Evolutionary conservation across 2,329 filamentous ascomycete genomes (phyloP).

Genomic region (Aspergillus sp.): DNA sequence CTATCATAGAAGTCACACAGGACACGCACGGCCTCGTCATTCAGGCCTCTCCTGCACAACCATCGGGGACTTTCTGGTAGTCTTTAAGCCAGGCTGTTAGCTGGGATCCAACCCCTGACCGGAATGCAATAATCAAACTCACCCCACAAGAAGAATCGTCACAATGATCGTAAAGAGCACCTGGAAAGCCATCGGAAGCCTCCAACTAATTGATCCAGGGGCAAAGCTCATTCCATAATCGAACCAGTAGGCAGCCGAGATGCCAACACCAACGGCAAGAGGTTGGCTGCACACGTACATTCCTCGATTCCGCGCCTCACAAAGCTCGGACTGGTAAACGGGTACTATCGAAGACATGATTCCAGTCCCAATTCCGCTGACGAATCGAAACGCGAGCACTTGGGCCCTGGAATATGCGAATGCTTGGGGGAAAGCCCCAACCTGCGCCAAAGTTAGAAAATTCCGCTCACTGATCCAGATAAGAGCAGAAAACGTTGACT

Average conservation of each 20-base stretch:
- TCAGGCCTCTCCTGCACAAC: slow-evolving; percentile 44
- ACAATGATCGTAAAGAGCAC: slow-evolving; percentile 45
- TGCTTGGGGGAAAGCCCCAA: slow-evolving; percentile 40
- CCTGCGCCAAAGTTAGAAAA: slow-evolving; percentile 14
- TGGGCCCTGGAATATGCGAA: slow-evolving; percentile 31
- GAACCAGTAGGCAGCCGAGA: slow-evolving; percentile 36
- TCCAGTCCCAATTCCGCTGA: slow-evolving; percentile 54
- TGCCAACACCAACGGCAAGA: slow-evolving; percentile 39
- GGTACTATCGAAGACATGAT: slow-evolving; percentile 41
- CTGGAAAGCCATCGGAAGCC: slow-evolving; percentile 49
- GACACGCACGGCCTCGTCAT: slow-evolving; percentile 30
- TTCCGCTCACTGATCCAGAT: neutral
- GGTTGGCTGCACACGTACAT: slow-evolving; percentile 45
- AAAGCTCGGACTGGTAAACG: slow-evolving; percentile 48
- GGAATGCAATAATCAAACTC: slow-evolving; percentile 8
- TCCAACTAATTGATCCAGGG: slow-evolving; percentile 46
- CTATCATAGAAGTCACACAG: slow-evolving; percentile 30
- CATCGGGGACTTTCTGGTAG: slow-evolving; percentile 43
- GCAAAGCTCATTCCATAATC: slow-evolving; percentile 38
- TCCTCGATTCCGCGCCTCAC: slow-evolving; percentile 44
- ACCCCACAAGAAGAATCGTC: slow-evolving; percentile 37
- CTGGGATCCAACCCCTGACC: neutral
- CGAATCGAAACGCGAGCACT: slow-evolving; percentile 46
- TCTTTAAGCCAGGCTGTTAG: slow-evolving; percentile 19
- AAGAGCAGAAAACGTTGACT: slow-evolving; percentile 5